A percentile compares a stretch with the other conserved stretches of the same genome.
These are phyloP conservation scores for Emericellopsis cladophorae DNA, from an alignment of 2,329 filamentous ascomycete species.

Conservation along the genomic window DNA sequence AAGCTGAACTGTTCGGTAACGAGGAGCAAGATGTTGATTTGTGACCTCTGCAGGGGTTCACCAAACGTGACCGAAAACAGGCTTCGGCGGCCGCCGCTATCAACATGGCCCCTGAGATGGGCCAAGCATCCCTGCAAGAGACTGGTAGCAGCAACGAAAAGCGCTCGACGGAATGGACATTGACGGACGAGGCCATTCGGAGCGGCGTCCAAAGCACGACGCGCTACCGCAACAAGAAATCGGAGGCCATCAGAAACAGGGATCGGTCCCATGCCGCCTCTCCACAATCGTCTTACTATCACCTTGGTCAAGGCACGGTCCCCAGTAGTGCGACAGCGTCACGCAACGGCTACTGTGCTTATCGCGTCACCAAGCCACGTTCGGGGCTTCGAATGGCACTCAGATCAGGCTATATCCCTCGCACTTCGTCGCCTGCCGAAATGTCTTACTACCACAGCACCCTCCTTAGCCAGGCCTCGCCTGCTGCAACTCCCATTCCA, in stretches of 20 bases:
- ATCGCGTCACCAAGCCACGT: neutral
- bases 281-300: neutral
- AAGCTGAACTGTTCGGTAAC: neutral
- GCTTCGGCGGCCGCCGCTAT: neutral
- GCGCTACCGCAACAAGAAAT: conserved; percentile 45
- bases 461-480: neutral
- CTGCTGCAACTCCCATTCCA: neutral
- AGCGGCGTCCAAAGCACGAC: conserved; percentile 80
- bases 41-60: conserved; percentile 19
- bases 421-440: neutral
- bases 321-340: neutral
- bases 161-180: conserved; percentile 64
- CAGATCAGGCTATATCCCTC: neutral
- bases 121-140: neutral
- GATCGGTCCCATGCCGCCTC: neutral
- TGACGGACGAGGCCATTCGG: conserved; percentile 55
- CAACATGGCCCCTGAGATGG: neutral
- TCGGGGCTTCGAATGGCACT: neutral
- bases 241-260: neutral
- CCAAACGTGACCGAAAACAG: conserved; percentile 21
- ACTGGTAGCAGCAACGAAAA: conserved; percentile 28
- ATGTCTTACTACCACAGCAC: neutral
- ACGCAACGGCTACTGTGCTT: neutral
- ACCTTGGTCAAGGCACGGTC: neutral
- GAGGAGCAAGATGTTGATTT: neutral